Percentiles rank a stretch among this genome's conserved stretches.
phyloP scores from a whole-genome alignment of 805 yeast species.

The Schwanniomyces occidentalis region DNA sequence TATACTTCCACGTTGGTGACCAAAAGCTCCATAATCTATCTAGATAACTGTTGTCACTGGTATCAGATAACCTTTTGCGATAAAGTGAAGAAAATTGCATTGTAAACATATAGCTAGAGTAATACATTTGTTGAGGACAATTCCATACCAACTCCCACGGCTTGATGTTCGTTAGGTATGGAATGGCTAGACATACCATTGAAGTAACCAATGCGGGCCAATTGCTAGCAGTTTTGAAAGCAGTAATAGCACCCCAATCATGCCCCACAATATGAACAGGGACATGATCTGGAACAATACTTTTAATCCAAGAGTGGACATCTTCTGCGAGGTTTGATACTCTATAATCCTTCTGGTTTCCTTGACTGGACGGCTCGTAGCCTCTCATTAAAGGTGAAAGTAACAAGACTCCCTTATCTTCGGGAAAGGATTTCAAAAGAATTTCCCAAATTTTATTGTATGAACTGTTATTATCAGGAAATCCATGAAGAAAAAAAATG shows the following conservation, averaged over 20 bases:
- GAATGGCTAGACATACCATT: slow-evolving; percentile 39
- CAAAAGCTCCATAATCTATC: slow-evolving; percentile 35
- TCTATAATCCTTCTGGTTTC: slow-evolving; percentile 22
- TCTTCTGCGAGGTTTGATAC: slow-evolving; percentile 34
- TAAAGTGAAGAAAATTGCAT: slow-evolving; percentile 34
- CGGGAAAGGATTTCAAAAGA: slow-evolving; percentile 17
- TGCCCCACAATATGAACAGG: slow-evolving; percentile 43
- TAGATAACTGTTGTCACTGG: slow-evolving; percentile 25
- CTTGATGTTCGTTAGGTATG: slow-evolving; percentile 29
- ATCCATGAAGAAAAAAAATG: slow-evolving; percentile 35
- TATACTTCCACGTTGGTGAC: slow-evolving; percentile 41
- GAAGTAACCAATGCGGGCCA: slow-evolving; percentile 36
- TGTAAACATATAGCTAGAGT: slow-evolving; percentile 35
- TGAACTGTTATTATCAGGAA: slow-evolving; percentile 38
- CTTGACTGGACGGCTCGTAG: slow-evolving; percentile 34
- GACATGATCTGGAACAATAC: slow-evolving; percentile 17
- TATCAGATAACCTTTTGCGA: slow-evolving; percentile 15
- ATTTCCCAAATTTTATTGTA: slow-evolving; percentile 24
- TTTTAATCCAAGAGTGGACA: slow-evolving; percentile 31
- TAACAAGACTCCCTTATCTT: slow-evolving; percentile 17
- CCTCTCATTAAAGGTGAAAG: slow-evolving; percentile 40
- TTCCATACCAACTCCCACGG: slow-evolving; percentile 28
- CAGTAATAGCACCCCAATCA: slow-evolving; percentile 45
- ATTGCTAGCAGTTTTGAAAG: slow-evolving; percentile 33
- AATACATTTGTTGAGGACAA: slow-evolving; percentile 35